A percentile compares a stretch with the other conserved stretches of the same genome.
phyloP scores from a whole-genome alignment of 1,284 basidiomycete genomes.

The Puccinia brachypodii region DNA sequence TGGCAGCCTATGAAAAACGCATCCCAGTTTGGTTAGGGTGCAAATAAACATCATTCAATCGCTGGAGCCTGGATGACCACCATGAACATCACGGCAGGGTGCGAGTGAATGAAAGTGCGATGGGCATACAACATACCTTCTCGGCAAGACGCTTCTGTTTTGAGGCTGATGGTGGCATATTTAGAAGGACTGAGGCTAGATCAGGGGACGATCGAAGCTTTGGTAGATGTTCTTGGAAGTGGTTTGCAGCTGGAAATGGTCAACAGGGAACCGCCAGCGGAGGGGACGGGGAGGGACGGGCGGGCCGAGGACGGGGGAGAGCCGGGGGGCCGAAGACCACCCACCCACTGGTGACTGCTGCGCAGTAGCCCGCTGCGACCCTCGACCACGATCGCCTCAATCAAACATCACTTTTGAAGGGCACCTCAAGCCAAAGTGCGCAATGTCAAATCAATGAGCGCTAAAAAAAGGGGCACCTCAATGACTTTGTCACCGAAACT shows the following conservation, averaged over 20 bases:
- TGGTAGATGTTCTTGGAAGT: not conserved
- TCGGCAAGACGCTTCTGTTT: conserved; percentile 76
- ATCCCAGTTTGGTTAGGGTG: not conserved
- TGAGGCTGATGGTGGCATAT: conserved; percentile 59
- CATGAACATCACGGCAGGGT: not conserved
- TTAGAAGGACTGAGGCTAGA: not conserved
- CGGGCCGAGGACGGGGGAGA: no score
- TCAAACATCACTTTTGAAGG: no score
- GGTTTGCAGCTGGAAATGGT: not conserved
- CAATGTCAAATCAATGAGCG: no score
- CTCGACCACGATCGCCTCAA: no score
- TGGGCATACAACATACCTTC: conserved; percentile 57
- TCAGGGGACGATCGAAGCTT: not conserved
- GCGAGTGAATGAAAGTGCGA: not conserved
- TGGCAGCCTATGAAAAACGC: conserved; percentile 67
- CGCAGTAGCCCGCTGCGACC: no score
- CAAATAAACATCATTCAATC: not conserved
- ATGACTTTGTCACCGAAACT: no score
- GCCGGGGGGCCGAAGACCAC: no score
- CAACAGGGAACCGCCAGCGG: not conserved
- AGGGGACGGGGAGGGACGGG: not conserved
- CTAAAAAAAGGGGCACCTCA: no score
- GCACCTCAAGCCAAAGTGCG: no score
- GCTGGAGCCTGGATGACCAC: not conserved
- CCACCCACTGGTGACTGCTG: no score